phyloP scores from a whole-genome alignment of 768 basidiomycete species.

The Lactifluus volemus region DNA sequence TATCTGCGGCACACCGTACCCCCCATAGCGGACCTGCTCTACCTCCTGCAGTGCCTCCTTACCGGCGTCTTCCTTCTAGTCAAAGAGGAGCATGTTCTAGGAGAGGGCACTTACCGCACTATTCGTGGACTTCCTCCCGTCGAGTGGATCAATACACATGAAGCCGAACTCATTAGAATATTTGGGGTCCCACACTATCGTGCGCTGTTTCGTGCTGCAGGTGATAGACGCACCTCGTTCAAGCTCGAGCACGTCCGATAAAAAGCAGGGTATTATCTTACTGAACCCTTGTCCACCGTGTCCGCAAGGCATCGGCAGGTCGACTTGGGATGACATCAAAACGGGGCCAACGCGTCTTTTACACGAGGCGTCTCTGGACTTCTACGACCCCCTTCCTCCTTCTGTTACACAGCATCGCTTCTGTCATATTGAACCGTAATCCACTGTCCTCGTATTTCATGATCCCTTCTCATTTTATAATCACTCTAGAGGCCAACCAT shows the following conservation, averaged over 20 bases:
- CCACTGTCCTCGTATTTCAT: slow-evolving; percentile 1
- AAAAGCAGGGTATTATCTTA: not conserved
- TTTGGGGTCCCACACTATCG: slow-evolving; percentile 68
- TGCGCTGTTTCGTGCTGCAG: slow-evolving; percentile 63
- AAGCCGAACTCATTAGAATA: slow-evolving; percentile 56
- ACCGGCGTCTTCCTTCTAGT: slow-evolving; percentile 42
- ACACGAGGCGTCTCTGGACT: slow-evolving; percentile 17
- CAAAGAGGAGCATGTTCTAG: slow-evolving; percentile 64
- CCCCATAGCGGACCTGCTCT: slow-evolving; percentile 31
- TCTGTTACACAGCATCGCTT: slow-evolving; percentile 4
- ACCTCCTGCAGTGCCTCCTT: slow-evolving; percentile 35
- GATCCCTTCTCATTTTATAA: not conserved
- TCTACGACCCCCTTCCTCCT: slow-evolving; percentile 7
- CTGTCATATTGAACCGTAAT: slow-evolving; percentile 10
- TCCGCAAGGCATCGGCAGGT: slow-evolving; percentile 17
- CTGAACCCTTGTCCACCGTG: slow-evolving; percentile 19
- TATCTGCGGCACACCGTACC: slow-evolving; percentile 31
- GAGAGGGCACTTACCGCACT: slow-evolving; percentile 59
- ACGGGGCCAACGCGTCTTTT: slow-evolving; percentile 20
- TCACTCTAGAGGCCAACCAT: slow-evolving; percentile 8
- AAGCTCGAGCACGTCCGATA: slow-evolving; percentile 54
- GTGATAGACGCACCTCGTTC: slow-evolving; percentile 61
- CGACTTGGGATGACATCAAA: slow-evolving; percentile 19
- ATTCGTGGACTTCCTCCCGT: slow-evolving; percentile 68
- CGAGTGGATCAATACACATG: slow-evolving; percentile 70